Evolutionary conservation across 495 filamentous ascomycete species (phyloP).

Genomic region (Wilcoxina mikolae): DNA sequence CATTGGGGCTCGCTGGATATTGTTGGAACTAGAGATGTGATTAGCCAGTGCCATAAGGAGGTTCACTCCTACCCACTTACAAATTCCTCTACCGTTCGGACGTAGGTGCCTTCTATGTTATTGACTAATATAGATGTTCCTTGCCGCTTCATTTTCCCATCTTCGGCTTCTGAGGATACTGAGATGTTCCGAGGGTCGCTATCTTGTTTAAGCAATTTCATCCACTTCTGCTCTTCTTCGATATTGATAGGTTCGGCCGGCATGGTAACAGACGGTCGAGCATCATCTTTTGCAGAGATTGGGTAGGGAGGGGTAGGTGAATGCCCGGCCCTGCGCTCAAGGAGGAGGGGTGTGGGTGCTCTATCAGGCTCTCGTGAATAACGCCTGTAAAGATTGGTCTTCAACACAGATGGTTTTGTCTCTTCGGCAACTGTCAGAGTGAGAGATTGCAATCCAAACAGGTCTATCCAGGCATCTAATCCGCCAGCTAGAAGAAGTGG

Average conservation of each 20-base stretch:
- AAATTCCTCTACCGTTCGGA: slow-evolving; percentile 29
- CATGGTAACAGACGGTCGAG: not conserved
- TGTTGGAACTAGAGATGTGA: slow-evolving; percentile 20
- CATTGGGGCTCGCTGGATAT: slow-evolving; percentile 20
- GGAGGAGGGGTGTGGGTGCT: slow-evolving; percentile 6
- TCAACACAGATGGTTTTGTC: not conserved
- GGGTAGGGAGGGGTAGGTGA: slow-evolving; percentile 19
- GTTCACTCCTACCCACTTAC: slow-evolving; percentile 5
- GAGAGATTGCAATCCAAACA: slow-evolving; percentile 58
- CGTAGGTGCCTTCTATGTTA: slow-evolving; percentile 6
- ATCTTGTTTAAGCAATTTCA: slow-evolving; percentile 32
- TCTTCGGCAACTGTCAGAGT: not conserved
- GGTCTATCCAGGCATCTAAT: slow-evolving; percentile 66
- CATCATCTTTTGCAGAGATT: slow-evolving; percentile 27
- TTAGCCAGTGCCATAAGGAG: not conserved
- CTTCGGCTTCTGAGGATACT: slow-evolving; percentile 15
- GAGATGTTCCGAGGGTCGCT: slow-evolving; percentile 21
- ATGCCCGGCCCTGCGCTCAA: slow-evolving; percentile 9
- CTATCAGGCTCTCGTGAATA: not conserved
- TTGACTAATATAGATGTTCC: slow-evolving; percentile 36
- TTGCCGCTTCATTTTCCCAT: slow-evolving; percentile 25
- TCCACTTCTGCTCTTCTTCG: slow-evolving; percentile 34
- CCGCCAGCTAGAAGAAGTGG: slow-evolving; percentile 72
- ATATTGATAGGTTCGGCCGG: slow-evolving; percentile 28
- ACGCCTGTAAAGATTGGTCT: not conserved